A percentile compares a stretch with the other conserved stretches of the same genome.
These are phyloP conservation scores for Trichoderma sp. DNA, from an alignment of 2,329 filamentous ascomycete species.

Conservation along the genomic window DNA sequence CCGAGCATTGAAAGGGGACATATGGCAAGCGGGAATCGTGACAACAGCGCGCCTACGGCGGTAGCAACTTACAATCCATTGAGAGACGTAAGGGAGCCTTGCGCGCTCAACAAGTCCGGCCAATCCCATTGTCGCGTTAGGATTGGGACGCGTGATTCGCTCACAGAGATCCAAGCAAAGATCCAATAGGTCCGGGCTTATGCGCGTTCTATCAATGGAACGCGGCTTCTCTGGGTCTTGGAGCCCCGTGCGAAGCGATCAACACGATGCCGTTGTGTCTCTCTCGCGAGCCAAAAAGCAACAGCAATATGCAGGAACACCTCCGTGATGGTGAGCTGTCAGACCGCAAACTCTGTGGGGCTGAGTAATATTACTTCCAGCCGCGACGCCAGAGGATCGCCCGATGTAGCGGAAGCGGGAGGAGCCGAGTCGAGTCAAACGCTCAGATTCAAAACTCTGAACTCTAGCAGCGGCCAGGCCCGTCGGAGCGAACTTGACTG, in stretches of 20 bases:
- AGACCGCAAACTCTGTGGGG: slow-evolving; percentile 8
- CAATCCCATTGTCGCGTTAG: slow-evolving; percentile 21
- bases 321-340: background rate
- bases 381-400: background rate
- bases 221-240: background rate
- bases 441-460: background rate
- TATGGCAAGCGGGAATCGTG: background rate
- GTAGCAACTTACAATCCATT: slow-evolving; percentile 39
- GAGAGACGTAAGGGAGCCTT: slow-evolving; percentile 40
- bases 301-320: background rate
- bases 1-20: background rate
- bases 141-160: background rate
- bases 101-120: slow-evolving; percentile 34
- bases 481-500: slow-evolving; percentile 4
- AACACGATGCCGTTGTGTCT: background rate
- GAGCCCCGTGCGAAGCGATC: background rate
- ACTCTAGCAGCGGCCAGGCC: background rate
- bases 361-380: background rate
- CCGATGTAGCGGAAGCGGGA: slow-evolving; percentile 16
- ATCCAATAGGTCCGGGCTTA: background rate
- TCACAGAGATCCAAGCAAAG: background rate
- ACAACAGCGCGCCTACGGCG: background rate
- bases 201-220: background rate
- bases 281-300: background rate
- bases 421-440: background rate